Evolutionary conservation across 108 stramenopile species (phyloP).

Genomic region (Parietichytrium sp.): DNA sequence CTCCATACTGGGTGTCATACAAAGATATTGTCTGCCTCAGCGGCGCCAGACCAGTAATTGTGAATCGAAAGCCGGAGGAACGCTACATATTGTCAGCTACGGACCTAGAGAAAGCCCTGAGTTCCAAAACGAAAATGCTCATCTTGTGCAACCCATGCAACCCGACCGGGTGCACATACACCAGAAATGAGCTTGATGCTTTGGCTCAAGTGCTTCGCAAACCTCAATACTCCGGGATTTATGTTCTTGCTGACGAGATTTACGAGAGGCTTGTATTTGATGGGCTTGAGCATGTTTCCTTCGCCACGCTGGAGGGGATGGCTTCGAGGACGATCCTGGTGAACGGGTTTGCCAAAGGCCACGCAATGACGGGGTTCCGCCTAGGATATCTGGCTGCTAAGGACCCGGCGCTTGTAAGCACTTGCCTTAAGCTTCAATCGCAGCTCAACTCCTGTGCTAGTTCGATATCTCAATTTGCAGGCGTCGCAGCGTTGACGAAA

Average conservation of each 20-base stretch:
- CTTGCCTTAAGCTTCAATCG: slow-evolving; percentile 76
- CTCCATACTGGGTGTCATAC: slow-evolving; percentile 94
- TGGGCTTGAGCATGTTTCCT: slow-evolving; percentile 71
- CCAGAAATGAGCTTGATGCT: slow-evolving; percentile 59
- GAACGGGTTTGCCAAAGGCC: slow-evolving; percentile 91
- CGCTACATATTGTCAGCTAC: slow-evolving; percentile 77
- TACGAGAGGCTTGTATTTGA: slow-evolving; percentile 90
- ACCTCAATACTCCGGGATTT: slow-evolving; percentile 67
- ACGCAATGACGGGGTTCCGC: slow-evolving; percentile 94
- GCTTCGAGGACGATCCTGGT: slow-evolving; percentile 79
- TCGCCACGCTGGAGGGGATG: slow-evolving; percentile 78
- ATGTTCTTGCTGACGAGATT: slow-evolving; percentile 88
- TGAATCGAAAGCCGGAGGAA: slow-evolving; percentile 75
- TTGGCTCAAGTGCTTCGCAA: slow-evolving; percentile 69
- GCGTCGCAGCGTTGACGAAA: slow-evolving; percentile 75
- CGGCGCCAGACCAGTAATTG: slow-evolving; percentile 78
- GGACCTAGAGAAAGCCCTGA: slow-evolving; percentile 64
- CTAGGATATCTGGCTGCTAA: slow-evolving; percentile 85
- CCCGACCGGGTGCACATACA: slow-evolving; percentile 85
- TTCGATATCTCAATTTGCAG: slow-evolving; percentile 86
- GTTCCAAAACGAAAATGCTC: slow-evolving; percentile 72
- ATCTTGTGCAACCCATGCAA: slow-evolving; percentile 96
- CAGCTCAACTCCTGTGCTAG: slow-evolving; percentile 90
- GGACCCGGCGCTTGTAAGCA: slow-evolving; percentile 62
- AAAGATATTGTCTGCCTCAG: slow-evolving; percentile 87